Percentiles rank a stretch among this genome's conserved stretches.
Conservation (phyloP, 768 basidiomycete genomes). For the Pleurotus salmoneostramineus region DNA sequence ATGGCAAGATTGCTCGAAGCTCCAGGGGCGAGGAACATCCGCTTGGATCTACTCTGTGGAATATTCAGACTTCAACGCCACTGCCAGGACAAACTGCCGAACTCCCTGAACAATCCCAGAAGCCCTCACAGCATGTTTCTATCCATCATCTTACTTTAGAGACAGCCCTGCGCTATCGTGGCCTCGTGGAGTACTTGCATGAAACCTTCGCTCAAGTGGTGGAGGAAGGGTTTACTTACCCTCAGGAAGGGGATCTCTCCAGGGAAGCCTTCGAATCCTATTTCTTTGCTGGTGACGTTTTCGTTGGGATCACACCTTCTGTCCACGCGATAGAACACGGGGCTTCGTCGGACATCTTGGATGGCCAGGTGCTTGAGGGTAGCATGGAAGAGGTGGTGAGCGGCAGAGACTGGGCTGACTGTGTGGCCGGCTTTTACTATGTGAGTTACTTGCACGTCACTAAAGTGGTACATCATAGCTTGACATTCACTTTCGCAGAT, state of each 20-base stretch:
- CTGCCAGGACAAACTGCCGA: neutral
- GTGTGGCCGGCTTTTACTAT: conserved; percentile 77
- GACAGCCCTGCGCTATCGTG: conserved; percentile 34
- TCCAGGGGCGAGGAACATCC: neutral
- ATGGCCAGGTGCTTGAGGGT: conserved; percentile 17
- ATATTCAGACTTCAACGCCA: neutral
- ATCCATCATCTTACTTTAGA: conserved; percentile 49
- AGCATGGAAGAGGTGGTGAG: conserved; percentile 40
- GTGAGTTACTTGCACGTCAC: conserved; percentile 33
- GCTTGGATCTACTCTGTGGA: conserved; percentile 9
- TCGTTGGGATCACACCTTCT: conserved; percentile 53
- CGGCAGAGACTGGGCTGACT: conserved; percentile 60
- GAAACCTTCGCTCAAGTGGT: conserved; percentile 69
- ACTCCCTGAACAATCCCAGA: neutral
- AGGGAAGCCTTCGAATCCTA: conserved; percentile 63
- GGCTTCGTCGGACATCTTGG: conserved; percentile 16
- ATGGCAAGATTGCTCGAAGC: conserved; percentile 5
- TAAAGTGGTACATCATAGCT: neutral
- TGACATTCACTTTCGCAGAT: conserved; percentile 35
- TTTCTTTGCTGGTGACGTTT: conserved; percentile 74
- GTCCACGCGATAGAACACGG: conserved; percentile 10
- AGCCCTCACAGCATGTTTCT: conserved; percentile 25
- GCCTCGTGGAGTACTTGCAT: conserved; percentile 58
- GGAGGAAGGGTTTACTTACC: conserved; percentile 77
- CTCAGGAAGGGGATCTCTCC: conserved; percentile 64